Conservation (phyloP, 139 green algal species). For the Auxenochlorella pyrenoidosa region DNA sequence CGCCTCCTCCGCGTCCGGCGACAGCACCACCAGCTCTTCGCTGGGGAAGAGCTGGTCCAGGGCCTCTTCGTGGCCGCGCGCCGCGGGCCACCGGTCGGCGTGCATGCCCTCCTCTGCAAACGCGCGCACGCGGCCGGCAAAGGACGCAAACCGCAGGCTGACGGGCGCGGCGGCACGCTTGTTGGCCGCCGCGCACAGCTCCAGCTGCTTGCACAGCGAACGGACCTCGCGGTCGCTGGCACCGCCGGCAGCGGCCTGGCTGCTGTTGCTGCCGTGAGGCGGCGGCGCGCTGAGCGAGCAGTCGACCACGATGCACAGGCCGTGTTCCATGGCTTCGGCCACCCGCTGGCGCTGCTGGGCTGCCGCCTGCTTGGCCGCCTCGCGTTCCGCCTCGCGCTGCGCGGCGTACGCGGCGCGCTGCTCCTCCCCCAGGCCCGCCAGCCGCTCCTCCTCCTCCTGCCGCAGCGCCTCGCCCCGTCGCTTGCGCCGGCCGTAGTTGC, state of each 20-base stretch:
- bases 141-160: conserved; percentile 24
- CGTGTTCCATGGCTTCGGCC: background rate
- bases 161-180: conserved; percentile 11
- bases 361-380: conserved; percentile 16
- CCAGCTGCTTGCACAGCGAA: conserved; percentile 38
- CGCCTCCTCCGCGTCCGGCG: conserved; percentile 17
- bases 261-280: background rate
- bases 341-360: conserved; percentile 1
- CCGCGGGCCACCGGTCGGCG: conserved; percentile 26
- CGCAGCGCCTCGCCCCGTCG: background rate
- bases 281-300: conserved; percentile 25
- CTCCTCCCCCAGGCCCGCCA: background rate
- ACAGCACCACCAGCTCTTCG: conserved; percentile 23
- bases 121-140: background rate
- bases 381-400: background rate
- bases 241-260: background rate
- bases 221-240: conserved; percentile 38
- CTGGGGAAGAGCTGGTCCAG: conserved; percentile 8
- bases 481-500: conserved; percentile 5
- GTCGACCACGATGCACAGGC: conserved; percentile 33
- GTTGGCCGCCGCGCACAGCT: conserved; percentile 34
- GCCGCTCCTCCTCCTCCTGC: conserved; percentile 13
- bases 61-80: background rate
- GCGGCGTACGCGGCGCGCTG: background rate
- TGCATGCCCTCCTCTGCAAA: conserved; percentile 40